phyloP scores from a whole-genome alignment of 2,329 filamentous ascomycete species.

The Fusarium graminum region DNA sequence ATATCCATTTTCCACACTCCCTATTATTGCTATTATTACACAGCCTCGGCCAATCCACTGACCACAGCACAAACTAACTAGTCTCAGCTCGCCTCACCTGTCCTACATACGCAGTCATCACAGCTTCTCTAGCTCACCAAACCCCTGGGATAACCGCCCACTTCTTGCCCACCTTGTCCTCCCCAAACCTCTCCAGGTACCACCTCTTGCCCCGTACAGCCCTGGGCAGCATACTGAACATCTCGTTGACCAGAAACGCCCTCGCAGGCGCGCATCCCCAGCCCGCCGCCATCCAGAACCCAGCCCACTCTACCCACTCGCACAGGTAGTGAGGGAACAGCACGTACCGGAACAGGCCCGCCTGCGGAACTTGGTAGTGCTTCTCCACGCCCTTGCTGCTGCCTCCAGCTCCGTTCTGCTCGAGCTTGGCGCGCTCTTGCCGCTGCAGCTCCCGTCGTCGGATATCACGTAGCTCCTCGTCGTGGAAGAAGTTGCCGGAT shows the following conservation, averaged over 20 bases:
- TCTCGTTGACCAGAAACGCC: constrained; percentile 86
- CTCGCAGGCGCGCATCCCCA: constrained; percentile 79
- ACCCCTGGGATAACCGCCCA: constrained; percentile 77
- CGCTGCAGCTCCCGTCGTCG: constrained; percentile 75
- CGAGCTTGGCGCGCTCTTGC: constrained; percentile 58
- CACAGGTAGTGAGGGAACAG: constrained; percentile 95
- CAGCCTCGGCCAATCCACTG: not conserved
- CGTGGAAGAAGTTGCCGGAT: constrained; percentile 85
- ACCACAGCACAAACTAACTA: not conserved
- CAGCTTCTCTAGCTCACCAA: constrained; percentile 58
- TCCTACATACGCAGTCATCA: constrained; percentile 21
- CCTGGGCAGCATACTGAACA: constrained; percentile 90
- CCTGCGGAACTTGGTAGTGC: constrained; percentile 87
- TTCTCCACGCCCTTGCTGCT: constrained; percentile 65
- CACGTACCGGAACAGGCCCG: constrained; percentile 84
- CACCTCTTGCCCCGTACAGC: constrained; percentile 84
- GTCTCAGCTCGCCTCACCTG: constrained; percentile 11
- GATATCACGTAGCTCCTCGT: constrained; percentile 90
- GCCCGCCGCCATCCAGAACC: constrained; percentile 83
- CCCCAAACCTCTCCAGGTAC: constrained; percentile 91
- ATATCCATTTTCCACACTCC: not conserved
- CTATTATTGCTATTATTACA: not conserved
- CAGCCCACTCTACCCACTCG: constrained; percentile 96
- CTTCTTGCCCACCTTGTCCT: constrained; percentile 79
- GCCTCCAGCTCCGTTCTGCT: constrained; percentile 46